Evolutionary conservation across 2,329 filamentous ascomycete species (phyloP), one percentile per base, ranked within the genome.

Genomic region (Curvularia spicifera): DNA sequence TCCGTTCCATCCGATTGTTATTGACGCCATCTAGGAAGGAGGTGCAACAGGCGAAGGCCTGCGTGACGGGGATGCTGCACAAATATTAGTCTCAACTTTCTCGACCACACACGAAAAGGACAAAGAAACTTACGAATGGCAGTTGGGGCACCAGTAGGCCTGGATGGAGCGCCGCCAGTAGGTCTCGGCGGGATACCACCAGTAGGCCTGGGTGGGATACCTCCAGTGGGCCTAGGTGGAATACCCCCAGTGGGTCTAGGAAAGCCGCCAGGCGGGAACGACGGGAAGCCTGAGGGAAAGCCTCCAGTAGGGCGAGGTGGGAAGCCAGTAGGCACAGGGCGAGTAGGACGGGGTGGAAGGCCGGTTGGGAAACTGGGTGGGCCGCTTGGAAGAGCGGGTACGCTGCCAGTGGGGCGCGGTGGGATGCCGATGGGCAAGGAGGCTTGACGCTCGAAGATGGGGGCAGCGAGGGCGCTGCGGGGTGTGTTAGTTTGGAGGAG

Each of bases 401-500:
- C 6, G 26, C 33, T n/a, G 15, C 33, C 33, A 1, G 43, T 48
- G 44, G 55, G 50, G 20, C 28, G 31, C 37, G 37, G 44, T 7
- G 59, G 56, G 22, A 53, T 28, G 10, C 43, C 45, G 12, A 52
- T 26, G 15, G 60, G 40, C 33, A 44, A 35, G 24, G 47, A 42
- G 31, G 22, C 50, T 40, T 61, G 59, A 18, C 46, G 59, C 22
- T 56, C 48, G 12, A 57, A 18, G 29, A 64, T 20, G 24, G 61
- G 61, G 12, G 61, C 53, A 29, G 61, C 59, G n/a, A 64, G 7
- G 48, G 56, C 59, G 46, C 61, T 64, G 1, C 53, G 3, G 29
- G 5, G 37, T 35, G 7, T 54, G 47, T 61, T 43, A 59, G 55
- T 44, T 37, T 37, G 33, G 13, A n/a, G 5, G 13, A 37, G 6